Evolutionary conservation across 768 basidiomycete species (phyloP).

Genomic region (Leccinum fibrillosum): DNA sequence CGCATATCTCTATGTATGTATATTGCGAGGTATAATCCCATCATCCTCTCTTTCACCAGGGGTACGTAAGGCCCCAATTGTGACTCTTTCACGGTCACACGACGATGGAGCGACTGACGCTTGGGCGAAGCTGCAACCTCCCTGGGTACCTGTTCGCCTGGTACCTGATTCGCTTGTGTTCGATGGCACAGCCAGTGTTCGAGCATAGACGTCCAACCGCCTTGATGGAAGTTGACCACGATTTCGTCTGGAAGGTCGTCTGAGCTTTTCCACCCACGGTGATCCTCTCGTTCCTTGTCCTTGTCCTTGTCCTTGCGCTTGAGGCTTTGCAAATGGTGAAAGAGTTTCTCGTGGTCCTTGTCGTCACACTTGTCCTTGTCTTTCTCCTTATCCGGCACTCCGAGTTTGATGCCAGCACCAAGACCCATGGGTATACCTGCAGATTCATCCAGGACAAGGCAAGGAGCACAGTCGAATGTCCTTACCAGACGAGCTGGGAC

Average conservation of each 20-base stretch:
- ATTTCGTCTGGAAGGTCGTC: conserved; percentile 36
- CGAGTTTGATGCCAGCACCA: conserved; percentile 73
- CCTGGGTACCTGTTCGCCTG: conserved; percentile 19
- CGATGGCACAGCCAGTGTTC: conserved; percentile 67
- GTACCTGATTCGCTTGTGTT: conserved; percentile 24
- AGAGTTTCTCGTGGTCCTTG: conserved; percentile 31
- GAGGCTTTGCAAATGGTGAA: conserved; percentile 21
- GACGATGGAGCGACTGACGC: conserved; percentile 42
- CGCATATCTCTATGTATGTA: conserved; percentile 73
- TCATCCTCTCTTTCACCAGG: conserved; percentile 83
- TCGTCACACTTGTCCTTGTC: conserved; percentile 32
- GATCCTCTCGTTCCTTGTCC: conserved; percentile 38
- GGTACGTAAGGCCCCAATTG: conserved; percentile 78
- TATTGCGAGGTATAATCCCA: conserved; percentile 81
- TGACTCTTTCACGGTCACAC: conserved; percentile 39
- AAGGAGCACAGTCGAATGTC: neutral
- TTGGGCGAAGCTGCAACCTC: conserved; percentile 41
- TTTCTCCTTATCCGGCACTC: conserved; percentile 47
- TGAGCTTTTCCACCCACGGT: conserved; percentile 32
- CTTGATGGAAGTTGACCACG: conserved; percentile 28
- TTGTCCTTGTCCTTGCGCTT: conserved; percentile 40
- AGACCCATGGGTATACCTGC: conserved; percentile 75
- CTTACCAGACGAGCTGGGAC: conserved; percentile 71
- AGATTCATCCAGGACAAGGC: neutral
- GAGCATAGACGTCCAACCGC: conserved; percentile 73